These are phyloP conservation scores for Tetrapyrgos nigripes DNA, from an alignment of 1,284 basidiomycete genomes.

Conservation along the genomic window DNA sequence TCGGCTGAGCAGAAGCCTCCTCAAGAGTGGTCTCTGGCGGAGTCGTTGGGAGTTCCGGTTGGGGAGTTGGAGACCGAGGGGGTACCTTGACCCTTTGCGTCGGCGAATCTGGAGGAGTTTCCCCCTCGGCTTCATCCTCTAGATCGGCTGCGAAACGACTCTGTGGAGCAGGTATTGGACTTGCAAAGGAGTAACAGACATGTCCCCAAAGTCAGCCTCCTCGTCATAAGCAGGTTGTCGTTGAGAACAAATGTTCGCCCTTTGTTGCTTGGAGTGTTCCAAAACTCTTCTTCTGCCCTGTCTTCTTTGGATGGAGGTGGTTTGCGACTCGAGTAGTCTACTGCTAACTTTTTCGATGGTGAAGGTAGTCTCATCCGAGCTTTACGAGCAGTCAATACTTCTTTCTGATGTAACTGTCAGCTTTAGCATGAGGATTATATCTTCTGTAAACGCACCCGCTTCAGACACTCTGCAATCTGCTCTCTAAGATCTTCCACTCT, in stretches of 20 bases:
- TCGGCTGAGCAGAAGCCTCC: constrained; percentile 1
- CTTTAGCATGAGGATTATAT: constrained; percentile 1
- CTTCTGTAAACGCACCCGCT: constrained; percentile 42
- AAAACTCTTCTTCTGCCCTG: constrained; percentile 59
- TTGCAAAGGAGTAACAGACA: constrained; percentile 53
- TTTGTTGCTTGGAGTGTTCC: constrained; percentile 62
- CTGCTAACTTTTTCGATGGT: constrained; percentile 17
- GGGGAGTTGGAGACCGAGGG: background rate
- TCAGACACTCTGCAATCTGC: constrained; percentile 58
- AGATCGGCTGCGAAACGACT: constrained; percentile 1
- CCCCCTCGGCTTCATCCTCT: constrained; percentile 7
- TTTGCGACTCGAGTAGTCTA: background rate
- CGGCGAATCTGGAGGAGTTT: constrained; percentile 2
- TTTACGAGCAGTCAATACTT: constrained; percentile 36
- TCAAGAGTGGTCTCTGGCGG: background rate
- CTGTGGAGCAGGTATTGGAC: constrained; percentile 7
- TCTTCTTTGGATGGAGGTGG: constrained; percentile 31
- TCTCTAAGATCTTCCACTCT: constrained; percentile 59
- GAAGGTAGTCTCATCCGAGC: constrained; percentile 11
- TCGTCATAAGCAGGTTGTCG: constrained; percentile 67
- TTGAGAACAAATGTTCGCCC: constrained; percentile 65
- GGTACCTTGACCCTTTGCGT: background rate
- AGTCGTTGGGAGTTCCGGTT: background rate
- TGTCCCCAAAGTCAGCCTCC: constrained; percentile 60
- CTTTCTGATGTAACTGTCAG: constrained; percentile 47